These are phyloP conservation scores for Simmondsia chinensis DNA, from an alignment of 148 eudicot species.

Conservation along the genomic window DNA sequence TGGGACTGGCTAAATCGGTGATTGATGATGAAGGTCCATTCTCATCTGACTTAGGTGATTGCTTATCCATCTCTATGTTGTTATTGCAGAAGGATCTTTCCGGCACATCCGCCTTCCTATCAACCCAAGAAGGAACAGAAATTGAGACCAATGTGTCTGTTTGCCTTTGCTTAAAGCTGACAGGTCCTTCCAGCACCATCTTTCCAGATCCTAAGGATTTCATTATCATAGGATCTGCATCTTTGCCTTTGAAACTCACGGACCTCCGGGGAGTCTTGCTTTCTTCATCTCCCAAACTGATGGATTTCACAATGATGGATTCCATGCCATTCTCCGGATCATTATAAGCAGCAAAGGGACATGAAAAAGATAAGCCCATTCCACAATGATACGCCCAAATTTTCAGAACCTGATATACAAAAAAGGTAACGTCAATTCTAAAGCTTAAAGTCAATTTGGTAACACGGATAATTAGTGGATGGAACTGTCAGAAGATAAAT, in stretches of 20 bases:
- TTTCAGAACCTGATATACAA: not conserved
- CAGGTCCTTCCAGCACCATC: conserved; percentile 41
- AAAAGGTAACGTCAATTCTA: too few relatives aligned
- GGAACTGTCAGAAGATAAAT: too few relatives aligned
- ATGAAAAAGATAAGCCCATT: conserved; percentile 73
- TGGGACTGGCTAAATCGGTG: conserved; percentile 39
- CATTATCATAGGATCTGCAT: conserved; percentile 26
- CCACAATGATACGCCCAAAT: conserved; percentile 10
- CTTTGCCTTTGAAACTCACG: conserved; percentile 35
- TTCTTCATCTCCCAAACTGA: conserved; percentile 34
- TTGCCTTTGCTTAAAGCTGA: conserved; percentile 34
- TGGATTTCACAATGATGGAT: conserved; percentile 46
- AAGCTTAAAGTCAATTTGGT: too few relatives aligned
- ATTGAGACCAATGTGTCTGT: conserved; percentile 22
- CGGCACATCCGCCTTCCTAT: too few relatives aligned
- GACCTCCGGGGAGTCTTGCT: conserved; percentile 37
- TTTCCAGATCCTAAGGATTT: conserved; percentile 29
- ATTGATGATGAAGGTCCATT: not conserved
- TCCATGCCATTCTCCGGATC: conserved; percentile 53
- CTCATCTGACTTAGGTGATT: conserved; percentile 8
- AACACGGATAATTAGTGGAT: too few relatives aligned
- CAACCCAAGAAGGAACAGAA: conserved; percentile 6
- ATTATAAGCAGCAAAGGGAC: conserved; percentile 34
- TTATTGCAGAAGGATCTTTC: too few relatives aligned
- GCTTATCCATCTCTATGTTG: conserved; percentile 1